A percentile compares a stretch with the other conserved stretches of the same genome.
Evolutionary conservation across 176 grass and related monocot genomes (phyloP).

Genomic region (Dendrocalamus sinicus): DNA sequence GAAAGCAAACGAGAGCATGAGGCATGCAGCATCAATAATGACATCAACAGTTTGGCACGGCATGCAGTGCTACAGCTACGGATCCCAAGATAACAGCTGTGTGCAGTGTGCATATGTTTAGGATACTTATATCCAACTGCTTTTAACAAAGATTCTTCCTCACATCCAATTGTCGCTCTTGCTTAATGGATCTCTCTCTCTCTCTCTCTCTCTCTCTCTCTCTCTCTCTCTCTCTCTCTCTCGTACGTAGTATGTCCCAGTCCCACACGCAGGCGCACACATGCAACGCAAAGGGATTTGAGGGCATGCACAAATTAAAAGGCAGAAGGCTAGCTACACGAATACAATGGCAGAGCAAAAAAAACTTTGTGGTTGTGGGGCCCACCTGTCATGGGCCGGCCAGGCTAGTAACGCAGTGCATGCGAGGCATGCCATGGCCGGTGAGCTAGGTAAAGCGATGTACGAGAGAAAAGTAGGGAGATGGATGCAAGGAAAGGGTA

Average conservation of each 20-base stretch:
- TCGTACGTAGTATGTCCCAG: neutral
- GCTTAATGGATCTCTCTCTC: constrained; percentile 50
- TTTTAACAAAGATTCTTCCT: constrained; percentile 54
- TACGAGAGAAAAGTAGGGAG: neutral
- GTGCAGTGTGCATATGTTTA: constrained; percentile 24
- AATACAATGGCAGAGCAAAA: constrained; percentile 40
- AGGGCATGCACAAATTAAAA: no score
- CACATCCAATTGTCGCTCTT: constrained; percentile 20
- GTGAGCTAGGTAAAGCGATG: constrained; percentile 38
- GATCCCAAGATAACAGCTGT: constrained; percentile 56
- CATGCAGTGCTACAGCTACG: constrained; percentile 15
- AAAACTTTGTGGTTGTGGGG: neutral
- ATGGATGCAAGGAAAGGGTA: neutral
- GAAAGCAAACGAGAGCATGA: neutral
- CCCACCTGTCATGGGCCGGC: constrained; percentile 29
- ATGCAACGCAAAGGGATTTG: constrained; percentile 41
- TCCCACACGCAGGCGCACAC: neutral
- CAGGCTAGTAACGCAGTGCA: constrained; percentile 34
- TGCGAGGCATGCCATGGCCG: constrained; percentile 49
- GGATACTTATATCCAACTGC: constrained; percentile 17
- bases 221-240: neutral
- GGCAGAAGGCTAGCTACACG: no score
- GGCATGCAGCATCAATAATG: constrained; percentile 37
- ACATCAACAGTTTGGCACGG: constrained; percentile 36
- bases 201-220: no score